Base-by-base conservation (phyloP, 2,329 filamentous ascomycete genomes). In the Nemania abortiva region DNA sequence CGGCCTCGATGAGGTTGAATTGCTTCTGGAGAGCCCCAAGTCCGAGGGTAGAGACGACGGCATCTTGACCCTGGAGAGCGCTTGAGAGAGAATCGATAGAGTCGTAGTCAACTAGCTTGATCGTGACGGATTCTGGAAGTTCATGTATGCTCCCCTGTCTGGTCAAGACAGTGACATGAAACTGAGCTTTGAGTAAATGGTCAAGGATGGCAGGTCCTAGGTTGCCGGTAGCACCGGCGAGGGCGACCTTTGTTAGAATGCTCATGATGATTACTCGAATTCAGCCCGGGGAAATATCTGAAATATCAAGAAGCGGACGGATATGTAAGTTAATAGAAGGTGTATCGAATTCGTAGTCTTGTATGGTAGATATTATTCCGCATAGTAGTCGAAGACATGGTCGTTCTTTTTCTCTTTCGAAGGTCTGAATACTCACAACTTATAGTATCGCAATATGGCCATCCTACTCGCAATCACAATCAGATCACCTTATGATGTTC, bases 1-100 rank as follows among this genome's bases (percentile, higher is more conserved):
- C 84, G 0, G 88, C 89, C 57, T 91, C 85, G 54, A 90, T 83
- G 63, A 90, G 74, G 20, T 81, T 77, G 15, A 78, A 78, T 75
- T 91, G 89, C 75, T 6, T 70, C 61, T 2, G 29, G 55, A 27
- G 49, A 2, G n/a, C 67, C 18, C 6, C 20, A 4, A 34, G 13
- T 9, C 52, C 67, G 42, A 90, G 80, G 0, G 84, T 80, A 3
- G 84, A 86, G 60, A 91, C 75, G 6, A 89, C 82, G 0, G 86
- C 89, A 76, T 91, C 89, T 70, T 89, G 85, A 47, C 85, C 86
- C 55, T 82, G 73, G 56, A 91, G 82, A 2, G 85, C 86, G 13
- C 61, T 52, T 0, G 71, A 83, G 15, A 91, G 82, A 24, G 85
- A 85, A 0, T 82, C 77, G 2, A 84, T 75, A 1, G 83, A 84